Base-by-base conservation (phyloP, 306 rosid species). In the Abrus pulchellus region DNA sequence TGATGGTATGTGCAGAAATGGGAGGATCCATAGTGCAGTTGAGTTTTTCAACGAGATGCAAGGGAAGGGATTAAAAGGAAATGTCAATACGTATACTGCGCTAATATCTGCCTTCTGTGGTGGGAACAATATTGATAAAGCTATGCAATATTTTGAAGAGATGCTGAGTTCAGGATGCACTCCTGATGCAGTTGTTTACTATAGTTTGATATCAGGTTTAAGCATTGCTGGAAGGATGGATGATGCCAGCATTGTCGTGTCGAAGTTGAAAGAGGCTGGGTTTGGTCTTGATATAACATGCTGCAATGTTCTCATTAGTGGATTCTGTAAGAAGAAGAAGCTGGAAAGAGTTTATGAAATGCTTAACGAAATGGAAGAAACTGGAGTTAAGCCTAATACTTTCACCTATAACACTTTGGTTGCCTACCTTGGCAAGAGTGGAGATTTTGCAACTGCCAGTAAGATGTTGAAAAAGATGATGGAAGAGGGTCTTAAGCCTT, bases 331-430 rank as follows among this genome's bases (percentile, higher is more conserved):
- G 90, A 87, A 81, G 88, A 90, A 89, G 59, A 92, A 87, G 77
- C 65, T 81, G 62, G 88, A 88, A 28, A 63, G 72, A 83, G 93
- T 89, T 63, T 62, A 85, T 78, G 89, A 89, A 83, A 66, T 81
- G 88, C 81, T 89, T 38, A 50, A 84, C 48, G 89, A 90, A 85
- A 94, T 94, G 97, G 95, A 94, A 77, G 48, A 71, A 65, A 55
- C 65, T 56, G 89, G 93, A 78, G 78, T 87, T 41, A 92, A 86
- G 82, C 92, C 97, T 4, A 92, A 94, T 69, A 83, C 33, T 20
- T 66, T 91, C 57, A 92, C 97, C 5, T 94, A 92, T 80, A 92
- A 94, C 84, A 89, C 90, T n/a, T 56, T 94, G 84, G 84, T 94
- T 75, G 84, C 93, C 41, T 83, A 77, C 83, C 88, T 88, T 6